phyloP scores from a whole-genome alignment of 768 basidiomycete genomes.

The Tylopilus sp. region DNA sequence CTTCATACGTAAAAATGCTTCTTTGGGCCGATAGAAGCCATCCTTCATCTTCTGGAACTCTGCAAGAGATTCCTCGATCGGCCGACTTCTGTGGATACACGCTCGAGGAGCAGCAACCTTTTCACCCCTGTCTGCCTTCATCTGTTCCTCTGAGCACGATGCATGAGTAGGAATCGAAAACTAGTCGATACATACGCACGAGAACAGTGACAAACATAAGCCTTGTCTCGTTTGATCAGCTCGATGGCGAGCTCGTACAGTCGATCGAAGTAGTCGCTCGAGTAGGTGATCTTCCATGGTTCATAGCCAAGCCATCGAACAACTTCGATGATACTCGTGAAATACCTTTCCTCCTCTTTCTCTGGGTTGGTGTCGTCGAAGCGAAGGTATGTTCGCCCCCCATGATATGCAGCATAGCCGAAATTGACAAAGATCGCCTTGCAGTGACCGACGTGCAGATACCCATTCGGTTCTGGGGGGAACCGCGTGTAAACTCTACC shows the following conservation, averaged over 20 bases:
- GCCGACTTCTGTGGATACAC: slow-evolving; percentile 83
- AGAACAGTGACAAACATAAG: slow-evolving; percentile 94
- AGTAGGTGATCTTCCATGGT: slow-evolving; percentile 99
- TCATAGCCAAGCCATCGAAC: slow-evolving; percentile 97
- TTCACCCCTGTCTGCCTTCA: slow-evolving; percentile 83
- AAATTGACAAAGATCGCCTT: slow-evolving; percentile 99
- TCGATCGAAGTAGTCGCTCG: slow-evolving; percentile 92
- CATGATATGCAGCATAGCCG: slow-evolving; percentile 93
- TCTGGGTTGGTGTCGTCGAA: slow-evolving; percentile 99
- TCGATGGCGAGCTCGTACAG: slow-evolving; percentile 86
- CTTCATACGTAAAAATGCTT: slow-evolving; percentile 96
- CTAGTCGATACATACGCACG: slow-evolving; percentile 53
- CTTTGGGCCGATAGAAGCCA: slow-evolving; percentile 87
- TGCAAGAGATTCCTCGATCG: slow-evolving; percentile 77
- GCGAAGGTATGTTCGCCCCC: slow-evolving; percentile 90
- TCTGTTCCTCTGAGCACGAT: slow-evolving; percentile 73
- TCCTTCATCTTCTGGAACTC: slow-evolving; percentile 93
- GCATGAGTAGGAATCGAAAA: slow-evolving; percentile 2
- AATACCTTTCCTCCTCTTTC: slow-evolving; percentile 94
- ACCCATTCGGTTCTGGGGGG: slow-evolving; percentile 98
- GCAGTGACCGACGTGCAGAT: slow-evolving; percentile 92
- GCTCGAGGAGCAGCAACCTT: slow-evolving; percentile 76
- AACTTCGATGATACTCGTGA: slow-evolving; percentile 94
- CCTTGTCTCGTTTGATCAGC: slow-evolving; percentile 85
- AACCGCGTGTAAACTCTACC: slow-evolving; percentile 93